A percentile compares a stretch with the other conserved stretches of the same genome.
Conservation (phyloP, 2,329 filamentous ascomycete genomes). For the Penicillium sp. region DNA sequence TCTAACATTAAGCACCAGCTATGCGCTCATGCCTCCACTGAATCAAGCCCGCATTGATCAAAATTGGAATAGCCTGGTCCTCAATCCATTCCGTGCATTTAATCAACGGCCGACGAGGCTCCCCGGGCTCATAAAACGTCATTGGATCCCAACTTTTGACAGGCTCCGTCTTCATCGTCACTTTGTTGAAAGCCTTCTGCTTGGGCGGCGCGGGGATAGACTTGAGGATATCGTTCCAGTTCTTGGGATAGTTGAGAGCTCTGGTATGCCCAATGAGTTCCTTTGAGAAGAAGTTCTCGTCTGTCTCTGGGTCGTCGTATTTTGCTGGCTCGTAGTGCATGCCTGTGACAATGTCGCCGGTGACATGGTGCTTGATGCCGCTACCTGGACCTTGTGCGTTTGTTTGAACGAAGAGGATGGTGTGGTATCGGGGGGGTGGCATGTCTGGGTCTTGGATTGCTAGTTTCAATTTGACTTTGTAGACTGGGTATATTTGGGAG, state of each 20-base stretch:
- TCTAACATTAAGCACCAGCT: background rate
- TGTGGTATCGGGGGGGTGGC: background rate
- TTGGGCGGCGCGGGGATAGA: background rate
- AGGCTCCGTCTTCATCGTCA: conserved; percentile 3
- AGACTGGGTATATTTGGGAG: conserved; percentile 1
- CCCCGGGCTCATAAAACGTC: background rate
- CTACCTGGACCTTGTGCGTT: background rate
- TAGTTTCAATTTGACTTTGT: background rate
- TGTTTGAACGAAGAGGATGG: conserved; percentile 3
- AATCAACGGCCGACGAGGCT: conserved; percentile 1
- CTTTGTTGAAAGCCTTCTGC: conserved; percentile 1
- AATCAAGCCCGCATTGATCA: background rate
- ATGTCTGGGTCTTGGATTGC: conserved; percentile 5
- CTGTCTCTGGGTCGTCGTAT: background rate
- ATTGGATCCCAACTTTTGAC: conserved; percentile 1
- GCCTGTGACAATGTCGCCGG: conserved; percentile 2
- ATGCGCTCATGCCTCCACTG: background rate
- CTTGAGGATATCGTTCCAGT: conserved; percentile 1
- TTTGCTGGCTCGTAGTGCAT: background rate
- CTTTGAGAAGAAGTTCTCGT: conserved; percentile 3
- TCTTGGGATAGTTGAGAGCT: conserved; percentile 1
- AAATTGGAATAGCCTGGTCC: background rate
- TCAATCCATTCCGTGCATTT: conserved; percentile 7
- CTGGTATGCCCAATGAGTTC: conserved; percentile 2
- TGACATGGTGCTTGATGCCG: conserved; percentile 8